Base-by-base conservation (phyloP, 768 basidiomycete genomes). In the Phylloporus arenicola region DNA sequence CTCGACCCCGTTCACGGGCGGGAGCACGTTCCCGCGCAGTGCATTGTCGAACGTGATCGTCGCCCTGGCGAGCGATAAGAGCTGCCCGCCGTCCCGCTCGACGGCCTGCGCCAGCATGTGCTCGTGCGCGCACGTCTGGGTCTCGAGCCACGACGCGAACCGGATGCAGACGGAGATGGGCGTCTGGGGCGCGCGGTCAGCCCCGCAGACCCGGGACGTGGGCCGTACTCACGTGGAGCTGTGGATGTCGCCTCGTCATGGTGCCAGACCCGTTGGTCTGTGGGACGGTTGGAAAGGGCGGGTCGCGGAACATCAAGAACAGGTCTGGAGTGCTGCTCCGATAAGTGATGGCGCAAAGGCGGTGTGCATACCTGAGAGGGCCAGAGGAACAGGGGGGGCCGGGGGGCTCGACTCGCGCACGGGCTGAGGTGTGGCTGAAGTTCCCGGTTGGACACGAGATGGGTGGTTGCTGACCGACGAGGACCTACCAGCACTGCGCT, bases 101-200 rank as follows among this genome's bases (percentile, higher is more conserved):
- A 67, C n/a, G 9, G 64, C 59, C 4, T 35, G 25, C 6, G 43
- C 6, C 2, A 64, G 34, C 17, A 10, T 13, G 0, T 35, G 52
- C 11, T 33, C 43, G 0, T 45, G 24, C 42, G 52, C 49, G 42
- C n/a, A 52, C 0, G 0, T 48, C 5, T 60, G 53, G 4, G 7
- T 48, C 27, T 61, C 59, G 1, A 64, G 16, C 56, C 61, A 64
- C 29, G 48, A 41, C 0, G 53, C 59, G 35, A 61, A 64, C 1
- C 17, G 53, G 4, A n/a, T 43, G 41, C 47, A 61, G 4, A 58
- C 33, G 3, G 47, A 51, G 43, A 61, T 51, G 25, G 53, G 48
- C 0, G 19, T 31, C 43, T 43, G 8, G 14, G 16, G 7, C 11
- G 14, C 40, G 14, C 39, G 22, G 27, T 29, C 27, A 29, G 27